Evolutionary conservation across 2,329 filamentous ascomycete species (phyloP).

Genomic region (Xylaria sp.): DNA sequence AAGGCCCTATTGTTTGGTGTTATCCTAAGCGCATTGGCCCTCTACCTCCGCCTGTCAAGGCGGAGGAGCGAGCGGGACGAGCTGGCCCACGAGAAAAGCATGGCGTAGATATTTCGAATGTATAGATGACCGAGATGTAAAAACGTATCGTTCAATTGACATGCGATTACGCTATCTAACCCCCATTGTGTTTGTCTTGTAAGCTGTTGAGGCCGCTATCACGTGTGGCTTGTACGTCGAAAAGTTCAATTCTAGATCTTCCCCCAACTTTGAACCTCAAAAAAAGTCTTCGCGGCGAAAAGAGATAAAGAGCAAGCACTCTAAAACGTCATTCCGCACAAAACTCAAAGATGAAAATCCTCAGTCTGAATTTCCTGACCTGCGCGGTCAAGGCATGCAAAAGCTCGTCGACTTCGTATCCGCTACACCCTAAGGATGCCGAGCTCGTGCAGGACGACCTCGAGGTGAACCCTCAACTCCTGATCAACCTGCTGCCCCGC

Average conservation of each 20-base stretch:
- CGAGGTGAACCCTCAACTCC: conserved; percentile 77
- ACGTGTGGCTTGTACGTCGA: conserved; percentile 22
- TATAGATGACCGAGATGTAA: conserved; percentile 10
- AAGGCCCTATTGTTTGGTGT: conserved; percentile 56
- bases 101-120: conserved; percentile 40
- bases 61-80: conserved; percentile 37
- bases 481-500: conserved; percentile 82
- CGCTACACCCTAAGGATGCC: conserved; percentile 88
- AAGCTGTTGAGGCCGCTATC: conserved; percentile 10
- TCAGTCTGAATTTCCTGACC: conserved; percentile 94
- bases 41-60: conserved; percentile 48
- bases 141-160: conserved; percentile 12
- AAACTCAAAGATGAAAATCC: conserved; percentile 74
- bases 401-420: conserved; percentile 75
- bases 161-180: neutral
- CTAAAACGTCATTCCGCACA: conserved; percentile 1
- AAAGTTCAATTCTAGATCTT: conserved; percentile 6
- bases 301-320: no score
- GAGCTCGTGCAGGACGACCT: conserved; percentile 85
- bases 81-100: conserved; percentile 47
- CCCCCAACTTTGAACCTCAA: conserved; percentile 6
- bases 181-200: conserved; percentile 1
- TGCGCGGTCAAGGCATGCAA: conserved; percentile 97
- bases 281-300: no score
- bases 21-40: conserved; percentile 49